Percentiles rank a stretch among this genome's conserved stretches.
These are phyloP conservation scores for Sporothrix schenckii DNA, from an alignment of 2,329 filamentous ascomycete genomes.

Conservation along the genomic window DNA sequence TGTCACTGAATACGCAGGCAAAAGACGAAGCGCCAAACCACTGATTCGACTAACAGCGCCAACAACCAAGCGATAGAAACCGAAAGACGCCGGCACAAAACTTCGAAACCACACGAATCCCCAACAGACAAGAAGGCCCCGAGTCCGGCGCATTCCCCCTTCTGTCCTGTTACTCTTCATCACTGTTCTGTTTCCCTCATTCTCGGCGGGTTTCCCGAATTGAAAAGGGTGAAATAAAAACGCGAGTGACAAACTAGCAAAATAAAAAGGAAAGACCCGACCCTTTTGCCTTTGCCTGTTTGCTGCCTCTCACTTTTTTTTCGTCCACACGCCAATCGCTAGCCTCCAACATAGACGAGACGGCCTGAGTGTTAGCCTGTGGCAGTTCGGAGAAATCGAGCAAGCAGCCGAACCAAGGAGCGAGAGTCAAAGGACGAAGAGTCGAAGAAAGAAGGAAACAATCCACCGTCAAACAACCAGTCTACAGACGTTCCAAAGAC, in stretches of 20 bases:
- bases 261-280: background rate
- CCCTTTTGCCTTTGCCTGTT: background rate
- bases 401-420: conserved; percentile 16
- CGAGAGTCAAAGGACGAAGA: conserved; percentile 3
- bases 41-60: background rate
- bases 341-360: conserved; percentile 1
- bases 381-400: conserved; percentile 24
- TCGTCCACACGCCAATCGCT: conserved; percentile 8
- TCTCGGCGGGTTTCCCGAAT: conserved; percentile 2
- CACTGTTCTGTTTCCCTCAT: background rate
- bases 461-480: background rate
- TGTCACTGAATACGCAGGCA: background rate
- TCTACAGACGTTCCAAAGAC: background rate
- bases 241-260: background rate
- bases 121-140: conserved; percentile 9
- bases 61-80: background rate
- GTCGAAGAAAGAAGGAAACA: background rate
- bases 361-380: conserved; percentile 20
- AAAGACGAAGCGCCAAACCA: background rate
- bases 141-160: background rate
- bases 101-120: background rate
- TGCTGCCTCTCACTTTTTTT: background rate
- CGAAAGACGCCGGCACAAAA: conserved; percentile 15
- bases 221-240: background rate
- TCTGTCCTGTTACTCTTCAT: background rate